phyloP scores from a whole-genome alignment of 495 filamentous ascomycete genomes.

The Penicillium tannophilum region DNA sequence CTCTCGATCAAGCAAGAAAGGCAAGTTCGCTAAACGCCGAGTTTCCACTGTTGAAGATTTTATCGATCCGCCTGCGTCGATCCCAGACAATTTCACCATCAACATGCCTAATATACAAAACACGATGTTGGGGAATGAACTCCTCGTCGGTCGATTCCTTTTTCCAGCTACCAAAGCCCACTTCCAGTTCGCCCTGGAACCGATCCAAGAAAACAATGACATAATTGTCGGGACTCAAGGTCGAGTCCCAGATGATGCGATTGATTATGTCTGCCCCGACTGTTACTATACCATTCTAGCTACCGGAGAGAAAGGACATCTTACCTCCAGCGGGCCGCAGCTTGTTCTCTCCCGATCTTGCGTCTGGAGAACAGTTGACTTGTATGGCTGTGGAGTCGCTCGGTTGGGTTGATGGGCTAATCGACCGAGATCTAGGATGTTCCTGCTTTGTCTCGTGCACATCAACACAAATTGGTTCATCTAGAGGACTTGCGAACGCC shows the following conservation, averaged over 20 bases:
- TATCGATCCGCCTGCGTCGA: slow-evolving; percentile 54
- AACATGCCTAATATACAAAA: slow-evolving; percentile 66
- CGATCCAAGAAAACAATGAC: slow-evolving; percentile 77
- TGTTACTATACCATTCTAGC: not conserved
- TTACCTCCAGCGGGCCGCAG: slow-evolving; percentile 24
- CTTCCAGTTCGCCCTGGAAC: slow-evolving; percentile 66
- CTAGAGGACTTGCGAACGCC: too few relatives aligned
- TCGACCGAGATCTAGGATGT: too few relatives aligned
- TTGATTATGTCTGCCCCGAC: slow-evolving; percentile 62
- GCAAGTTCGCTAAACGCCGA: slow-evolving; percentile 40
- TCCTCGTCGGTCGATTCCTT: slow-evolving; percentile 78
- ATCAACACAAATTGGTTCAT: too few relatives aligned
- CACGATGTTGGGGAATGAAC: slow-evolving; percentile 81
- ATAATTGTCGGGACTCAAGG: slow-evolving; percentile 62
- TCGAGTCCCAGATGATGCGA: slow-evolving; percentile 71
- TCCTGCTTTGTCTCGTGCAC: too few relatives aligned
- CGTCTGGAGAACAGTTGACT: not conserved
- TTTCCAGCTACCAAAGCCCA: slow-evolving; percentile 66
- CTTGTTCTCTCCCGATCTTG: slow-evolving; percentile 18
- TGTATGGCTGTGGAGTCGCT: not conserved
- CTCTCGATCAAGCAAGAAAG: slow-evolving; percentile 26
- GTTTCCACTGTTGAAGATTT: slow-evolving; percentile 60
- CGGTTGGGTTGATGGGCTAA: too few relatives aligned
- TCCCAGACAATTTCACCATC: slow-evolving; percentile 59
- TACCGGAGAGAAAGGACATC: not conserved